Base-by-base conservation (phyloP, 2,329 filamentous ascomycete species). In the Pestalotiopsis sp. region DNA sequence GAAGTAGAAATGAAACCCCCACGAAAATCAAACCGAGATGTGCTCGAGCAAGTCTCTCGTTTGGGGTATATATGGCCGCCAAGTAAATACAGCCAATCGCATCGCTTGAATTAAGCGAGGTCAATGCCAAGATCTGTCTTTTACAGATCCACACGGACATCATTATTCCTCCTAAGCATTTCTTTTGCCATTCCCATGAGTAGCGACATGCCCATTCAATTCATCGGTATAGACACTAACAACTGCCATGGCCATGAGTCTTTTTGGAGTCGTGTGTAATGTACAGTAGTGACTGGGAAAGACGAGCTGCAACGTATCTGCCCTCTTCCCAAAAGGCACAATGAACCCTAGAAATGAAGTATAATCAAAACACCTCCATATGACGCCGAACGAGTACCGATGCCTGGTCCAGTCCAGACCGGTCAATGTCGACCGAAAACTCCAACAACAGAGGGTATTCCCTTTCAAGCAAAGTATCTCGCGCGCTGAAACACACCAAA, bases 381-480 rank as follows among this genome's bases (percentile, higher is more conserved):
- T 64, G 31, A 64, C 62, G 38, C 62, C 62, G 12, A 27, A 27
- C 38, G 14, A 17, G 39, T 9, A 38, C n/a, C n/a, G 27, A 66
- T 45, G 27, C 63, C 23, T 58, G 31, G 63, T 38, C 39, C 63
- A 13, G 14, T 39, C 38, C n/a, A 39, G 39, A 64, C 41, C 62
- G 20, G 36, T 56, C 14, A 56, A 38, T 66, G 63, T 45, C 45
- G 61, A 39, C 61, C 39, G 14, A 66, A 65, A 62, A 57, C 68
- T 68, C 27, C 52, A 73, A 61, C 65, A 67, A 56, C 60, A 36
- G 31, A 36, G 60, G 65, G 65, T 67, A 67, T 67, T 45, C 59
- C 64, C 31, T 59, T 58, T 27, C 39, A 62, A 67, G 45, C 65
- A 67, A 66, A 14, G 60, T 56, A 45, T 25, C 23, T 17, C 45